A percentile compares a stretch with the other conserved stretches of the same genome.
Evolutionary conservation across 1,284 basidiomycete genomes (phyloP).

Genomic region (Trichosporon ovoides): DNA sequence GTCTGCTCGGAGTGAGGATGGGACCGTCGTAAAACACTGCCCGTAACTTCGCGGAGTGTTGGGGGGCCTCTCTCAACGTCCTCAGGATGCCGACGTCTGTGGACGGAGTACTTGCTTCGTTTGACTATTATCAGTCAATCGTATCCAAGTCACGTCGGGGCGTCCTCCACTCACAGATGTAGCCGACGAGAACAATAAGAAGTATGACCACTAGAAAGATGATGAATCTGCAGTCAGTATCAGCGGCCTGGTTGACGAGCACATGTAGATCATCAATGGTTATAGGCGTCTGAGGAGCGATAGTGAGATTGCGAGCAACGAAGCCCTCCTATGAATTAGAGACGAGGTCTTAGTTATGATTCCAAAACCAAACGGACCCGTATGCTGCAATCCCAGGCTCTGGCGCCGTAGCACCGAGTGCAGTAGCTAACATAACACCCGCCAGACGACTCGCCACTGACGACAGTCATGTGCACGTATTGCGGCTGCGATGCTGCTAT

Average conservation of each 20-base stretch:
- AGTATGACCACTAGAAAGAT: neutral
- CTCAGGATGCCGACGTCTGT: neutral
- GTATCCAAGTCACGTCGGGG: neutral
- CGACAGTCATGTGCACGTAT: no score
- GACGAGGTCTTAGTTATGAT: neutral
- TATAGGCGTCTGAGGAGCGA: neutral
- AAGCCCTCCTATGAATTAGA: no score
- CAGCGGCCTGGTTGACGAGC: neutral
- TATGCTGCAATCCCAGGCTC: no score
- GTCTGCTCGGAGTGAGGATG: neutral
- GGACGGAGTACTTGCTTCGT: neutral
- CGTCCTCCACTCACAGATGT: neutral
- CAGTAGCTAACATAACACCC: no score
- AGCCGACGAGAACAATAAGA: neutral
- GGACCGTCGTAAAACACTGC: neutral
- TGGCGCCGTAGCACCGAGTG: no score
- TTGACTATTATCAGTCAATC: neutral
- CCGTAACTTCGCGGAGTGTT: neutral
- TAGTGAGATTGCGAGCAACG: neutral
- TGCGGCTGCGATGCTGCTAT: no score
- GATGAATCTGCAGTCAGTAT: neutral
- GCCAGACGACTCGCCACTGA: no score
- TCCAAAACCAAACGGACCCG: no score
- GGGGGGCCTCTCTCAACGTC: neutral
- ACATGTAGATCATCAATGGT: slow-evolving; percentile 1